phyloP scores from a whole-genome alignment of 306 rosid genomes.

The Rosa chinensis region DNA sequence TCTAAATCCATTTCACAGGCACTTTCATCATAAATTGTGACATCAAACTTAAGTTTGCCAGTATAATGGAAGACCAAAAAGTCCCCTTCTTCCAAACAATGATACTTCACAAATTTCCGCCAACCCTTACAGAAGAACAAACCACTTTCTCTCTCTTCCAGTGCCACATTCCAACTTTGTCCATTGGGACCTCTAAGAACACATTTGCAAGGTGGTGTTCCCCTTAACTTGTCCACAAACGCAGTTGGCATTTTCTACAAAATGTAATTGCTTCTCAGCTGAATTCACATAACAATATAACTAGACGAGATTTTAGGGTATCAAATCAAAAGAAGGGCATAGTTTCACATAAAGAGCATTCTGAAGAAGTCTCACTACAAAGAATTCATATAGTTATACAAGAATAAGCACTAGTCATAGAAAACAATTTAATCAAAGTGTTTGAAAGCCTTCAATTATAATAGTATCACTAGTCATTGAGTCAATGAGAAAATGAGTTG shows the following conservation, averaged over 20 bases:
- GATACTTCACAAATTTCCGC: conserved; percentile 17
- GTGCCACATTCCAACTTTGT: neutral
- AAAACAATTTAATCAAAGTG: neutral
- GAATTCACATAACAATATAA: neutral
- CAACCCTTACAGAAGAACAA: conserved; percentile 17
- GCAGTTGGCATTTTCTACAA: neutral
- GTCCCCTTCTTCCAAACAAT: conserved; percentile 17
- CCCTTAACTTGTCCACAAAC: neutral
- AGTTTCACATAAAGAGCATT: too few species aligned
- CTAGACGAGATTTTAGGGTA: neutral
- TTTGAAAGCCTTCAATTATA: neutral
- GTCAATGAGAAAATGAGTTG: neutral
- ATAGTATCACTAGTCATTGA: neutral
- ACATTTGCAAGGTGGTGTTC: conserved; percentile 3
- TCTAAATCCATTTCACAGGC: conserved; percentile 14
- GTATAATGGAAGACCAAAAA: conserved; percentile 13
- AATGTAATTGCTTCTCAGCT: neutral
- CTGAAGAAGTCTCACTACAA: neutral
- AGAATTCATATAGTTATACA: neutral
- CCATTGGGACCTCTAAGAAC: neutral
- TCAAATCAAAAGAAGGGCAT: neutral
- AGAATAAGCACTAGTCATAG: neutral
- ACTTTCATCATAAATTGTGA: conserved; percentile 1
- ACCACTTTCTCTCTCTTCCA: neutral
- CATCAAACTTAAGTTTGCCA: conserved; percentile 3